phyloP scores from a whole-genome alignment of 2,329 filamentous ascomycete genomes.

The Aspergillus phoenicis region DNA sequence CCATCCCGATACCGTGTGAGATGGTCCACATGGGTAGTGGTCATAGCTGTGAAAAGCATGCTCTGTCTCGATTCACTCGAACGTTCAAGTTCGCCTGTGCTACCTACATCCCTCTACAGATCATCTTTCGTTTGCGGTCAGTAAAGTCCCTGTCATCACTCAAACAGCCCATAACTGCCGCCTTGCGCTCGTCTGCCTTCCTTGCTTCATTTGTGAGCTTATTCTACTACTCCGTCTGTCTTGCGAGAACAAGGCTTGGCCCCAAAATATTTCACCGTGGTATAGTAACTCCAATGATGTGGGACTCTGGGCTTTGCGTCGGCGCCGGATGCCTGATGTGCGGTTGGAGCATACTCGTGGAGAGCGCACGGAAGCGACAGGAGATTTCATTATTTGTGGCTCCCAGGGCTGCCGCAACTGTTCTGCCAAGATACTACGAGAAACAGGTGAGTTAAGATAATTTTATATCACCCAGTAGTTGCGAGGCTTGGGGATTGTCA shows the following conservation, averaged over 20 bases:
- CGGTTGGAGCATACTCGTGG: constrained; percentile 79
- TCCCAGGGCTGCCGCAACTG: constrained; percentile 72
- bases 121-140: constrained; percentile 61
- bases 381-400: constrained; percentile 81
- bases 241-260: constrained; percentile 72
- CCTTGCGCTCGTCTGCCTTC: constrained; percentile 73
- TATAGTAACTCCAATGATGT: constrained; percentile 56
- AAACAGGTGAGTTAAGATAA: constrained; percentile 40
- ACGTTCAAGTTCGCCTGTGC: constrained; percentile 74
- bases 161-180: constrained; percentile 58
- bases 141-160: constrained; percentile 51
- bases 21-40: constrained; percentile 80
- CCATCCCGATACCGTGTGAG: constrained; percentile 76
- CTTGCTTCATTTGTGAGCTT: constrained; percentile 74
- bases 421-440: constrained; percentile 71
- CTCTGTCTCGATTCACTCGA: constrained; percentile 65
- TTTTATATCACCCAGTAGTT: constrained; percentile 11
- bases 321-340: constrained; percentile 72
- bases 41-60: constrained; percentile 71
- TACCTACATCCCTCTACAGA: constrained; percentile 75
- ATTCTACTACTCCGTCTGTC: constrained; percentile 85
- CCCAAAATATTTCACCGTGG: constrained; percentile 66
- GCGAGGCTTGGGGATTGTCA: constrained; percentile 22
- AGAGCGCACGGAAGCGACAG: constrained; percentile 65
- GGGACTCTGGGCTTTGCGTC: constrained; percentile 66